A percentile compares a stretch with the other conserved stretches of the same genome.
These are phyloP conservation scores for Phoenix roebelenii DNA, from an alignment of 176 grass and related monocot species.

Conservation along the genomic window DNA sequence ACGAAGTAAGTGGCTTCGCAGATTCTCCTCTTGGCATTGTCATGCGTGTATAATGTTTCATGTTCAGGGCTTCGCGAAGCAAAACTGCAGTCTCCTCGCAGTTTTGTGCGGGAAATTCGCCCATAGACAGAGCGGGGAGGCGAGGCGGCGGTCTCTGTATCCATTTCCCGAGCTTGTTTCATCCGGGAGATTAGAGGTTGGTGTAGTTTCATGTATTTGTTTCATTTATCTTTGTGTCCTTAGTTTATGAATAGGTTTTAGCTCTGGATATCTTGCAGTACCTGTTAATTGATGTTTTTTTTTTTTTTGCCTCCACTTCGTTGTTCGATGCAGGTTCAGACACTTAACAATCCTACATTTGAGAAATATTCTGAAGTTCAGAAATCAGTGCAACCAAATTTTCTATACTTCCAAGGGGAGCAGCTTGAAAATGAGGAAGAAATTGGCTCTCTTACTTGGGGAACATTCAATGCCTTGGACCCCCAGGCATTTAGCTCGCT, in stretches of 20 bases:
- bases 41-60: conserved; percentile 43
- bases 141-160: conserved; percentile 35
- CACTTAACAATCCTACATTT: conserved; percentile 64
- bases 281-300: neutral
- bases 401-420: conserved; percentile 82
- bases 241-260: conserved; percentile 1
- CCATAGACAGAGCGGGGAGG: conserved; percentile 29
- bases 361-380: conserved; percentile 86
- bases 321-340: conserved; percentile 57
- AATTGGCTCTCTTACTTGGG: conserved; percentile 76
- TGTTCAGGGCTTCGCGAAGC: conserved; percentile 56
- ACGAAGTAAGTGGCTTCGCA: too few relatives aligned
- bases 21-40: too few relatives aligned
- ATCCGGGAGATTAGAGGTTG: conserved; percentile 65
- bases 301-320: neutral
- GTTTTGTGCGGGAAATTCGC: conserved; percentile 76
- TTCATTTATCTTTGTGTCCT: neutral
- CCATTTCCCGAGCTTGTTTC: conserved; percentile 74
- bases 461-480: conserved; percentile 46
- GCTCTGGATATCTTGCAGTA: conserved; percentile 1
- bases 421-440: conserved; percentile 71
- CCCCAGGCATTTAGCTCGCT: conserved; percentile 62
- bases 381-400: conserved; percentile 61
- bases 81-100: conserved; percentile 73
- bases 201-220: conserved; percentile 4